Base-by-base conservation (phyloP, 2,329 filamentous ascomycete species). In the Aspergillus novofumigatus region DNA sequence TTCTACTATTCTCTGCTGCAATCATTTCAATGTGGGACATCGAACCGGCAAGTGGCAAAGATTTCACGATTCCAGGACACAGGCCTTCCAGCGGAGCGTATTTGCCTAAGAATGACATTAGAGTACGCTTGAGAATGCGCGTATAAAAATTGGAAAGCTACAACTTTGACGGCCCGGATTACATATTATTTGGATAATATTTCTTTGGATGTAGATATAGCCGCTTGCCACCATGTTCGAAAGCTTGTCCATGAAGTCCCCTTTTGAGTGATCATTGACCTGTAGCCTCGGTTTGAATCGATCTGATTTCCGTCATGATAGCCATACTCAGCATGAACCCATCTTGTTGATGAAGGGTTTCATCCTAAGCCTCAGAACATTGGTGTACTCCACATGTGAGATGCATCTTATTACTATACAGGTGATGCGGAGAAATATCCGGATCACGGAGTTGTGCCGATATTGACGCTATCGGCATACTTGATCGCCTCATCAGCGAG, bases 11-110 rank as follows among this genome's bases (percentile, higher is more conserved):
- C 48, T 75, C 78, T 1, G 82, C 82, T 17, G 77, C 78, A 1
- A 76, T 86, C 23, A 65, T 86, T 21, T 72, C 77, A 5, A 75
- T 83, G 63, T 86, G 83, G 82, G 80, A 86, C 47, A 78, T 86
- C 56, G 72, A 80, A 54, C 75, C 81, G 0, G 75, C 71, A 0
- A 69, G 68, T 50, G 75, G 76, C 17, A 72, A 71, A 6, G 72
- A 69, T 0, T 84, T 83, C 78, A 73, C 73, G 20, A 73, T 86
- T 47, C 85, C 85, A 0, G 72, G 69, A 44, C 76, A 78, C 65
- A 75, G 67, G 63, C 77, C 75, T 60, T 79, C 78, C 5, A 79
- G 75, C 53, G 79, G 77, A 2, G 76, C 83, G 14, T 81, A 78
- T 62, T 72, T 77, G 56, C 84, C 84, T 9, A 75, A 69, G 48